phyloP scores from a whole-genome alignment of 164 flowering plant species.

The Berberis vulgaris region DNA sequence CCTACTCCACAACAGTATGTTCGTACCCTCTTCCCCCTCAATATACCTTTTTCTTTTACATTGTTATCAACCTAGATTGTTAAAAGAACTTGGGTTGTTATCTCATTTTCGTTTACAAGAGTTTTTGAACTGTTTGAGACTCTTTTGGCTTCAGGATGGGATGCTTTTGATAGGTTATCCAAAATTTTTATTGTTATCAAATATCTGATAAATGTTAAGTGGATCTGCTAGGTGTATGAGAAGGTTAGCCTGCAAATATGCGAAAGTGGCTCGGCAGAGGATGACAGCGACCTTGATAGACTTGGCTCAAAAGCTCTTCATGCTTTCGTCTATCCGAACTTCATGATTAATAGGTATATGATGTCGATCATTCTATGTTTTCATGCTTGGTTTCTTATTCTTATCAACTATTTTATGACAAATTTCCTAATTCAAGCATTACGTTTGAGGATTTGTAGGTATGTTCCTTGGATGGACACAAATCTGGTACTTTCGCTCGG shows the following conservation, averaged over 20 bases:
- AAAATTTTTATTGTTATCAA: neutral
- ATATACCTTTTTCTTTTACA: slow-evolving; percentile 1
- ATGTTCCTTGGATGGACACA: slow-evolving; percentile 99
- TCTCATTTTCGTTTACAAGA: too few relatives aligned
- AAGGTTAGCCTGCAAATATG: slow-evolving; percentile 82
- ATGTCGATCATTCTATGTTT: neutral
- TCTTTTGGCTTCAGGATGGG: neutral
- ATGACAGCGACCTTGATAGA: slow-evolving; percentile 42
- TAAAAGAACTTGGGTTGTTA: too few relatives aligned
- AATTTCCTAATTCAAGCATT: neutral
- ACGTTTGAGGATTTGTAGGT: slow-evolving; percentile 32
- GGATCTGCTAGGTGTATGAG: slow-evolving; percentile 47
- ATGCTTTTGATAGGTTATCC: neutral
- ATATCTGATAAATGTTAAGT: slow-evolving; percentile 9
- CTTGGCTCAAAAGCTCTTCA: slow-evolving; percentile 77
- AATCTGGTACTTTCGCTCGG: slow-evolving; percentile 85
- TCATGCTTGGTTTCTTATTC: neutral
- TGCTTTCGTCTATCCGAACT: slow-evolving; percentile 90
- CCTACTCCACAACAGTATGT: slow-evolving; percentile 69
- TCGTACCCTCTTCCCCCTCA: slow-evolving; percentile 4
- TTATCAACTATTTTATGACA: neutral
- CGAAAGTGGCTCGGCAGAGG: slow-evolving; percentile 28
- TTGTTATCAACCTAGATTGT: neutral
- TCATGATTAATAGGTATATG: slow-evolving; percentile 79
- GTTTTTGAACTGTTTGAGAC: too few relatives aligned